Conservation (phyloP, 805 yeast species). For the Schwanniomyces polymorphus region DNA sequence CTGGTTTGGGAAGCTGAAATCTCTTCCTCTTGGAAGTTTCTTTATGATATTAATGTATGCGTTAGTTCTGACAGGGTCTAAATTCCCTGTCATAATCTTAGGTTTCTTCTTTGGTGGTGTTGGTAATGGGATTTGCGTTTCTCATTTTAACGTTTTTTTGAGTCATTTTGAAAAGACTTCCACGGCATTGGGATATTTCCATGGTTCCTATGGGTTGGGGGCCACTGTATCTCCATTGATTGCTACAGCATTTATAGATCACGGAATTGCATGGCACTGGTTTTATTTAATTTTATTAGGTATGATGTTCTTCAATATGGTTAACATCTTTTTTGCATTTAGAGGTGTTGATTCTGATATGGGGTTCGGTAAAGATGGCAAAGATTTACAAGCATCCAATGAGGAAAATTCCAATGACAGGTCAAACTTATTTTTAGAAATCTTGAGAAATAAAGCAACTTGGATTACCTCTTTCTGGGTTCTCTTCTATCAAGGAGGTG, state of each 20-base stretch:
- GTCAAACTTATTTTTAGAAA: slow-evolving; percentile 23
- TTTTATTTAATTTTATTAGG: slow-evolving; percentile 19
- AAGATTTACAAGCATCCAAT: background rate
- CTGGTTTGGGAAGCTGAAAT: slow-evolving; percentile 39
- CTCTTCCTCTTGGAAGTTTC: slow-evolving; percentile 21
- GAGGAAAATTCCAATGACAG: background rate
- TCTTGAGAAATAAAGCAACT: slow-evolving; percentile 39
- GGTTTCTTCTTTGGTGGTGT: slow-evolving; percentile 24
- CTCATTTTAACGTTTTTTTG: slow-evolving; percentile 20
- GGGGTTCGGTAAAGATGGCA: slow-evolving; percentile 8
- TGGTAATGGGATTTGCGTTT: slow-evolving; percentile 18
- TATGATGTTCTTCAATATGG: slow-evolving; percentile 11
- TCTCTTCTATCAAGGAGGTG: slow-evolving; percentile 68
- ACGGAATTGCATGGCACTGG: slow-evolving; percentile 20
- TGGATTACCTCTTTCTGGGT: slow-evolving; percentile 54
- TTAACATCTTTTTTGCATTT: slow-evolving; percentile 13
- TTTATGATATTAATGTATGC: slow-evolving; percentile 13
- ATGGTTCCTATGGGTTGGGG: slow-evolving; percentile 23
- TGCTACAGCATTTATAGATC: slow-evolving; percentile 19
- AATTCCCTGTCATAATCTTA: slow-evolving; percentile 17
- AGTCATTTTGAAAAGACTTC: slow-evolving; percentile 16
- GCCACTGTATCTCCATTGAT: slow-evolving; percentile 25
- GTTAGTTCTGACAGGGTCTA: slow-evolving; percentile 18
- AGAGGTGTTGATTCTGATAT: slow-evolving; percentile 17
- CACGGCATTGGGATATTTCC: slow-evolving; percentile 16